Evolutionary conservation across 2,329 filamentous ascomycete genomes (phyloP).

Genomic region (Colletotrichum somersetense): DNA sequence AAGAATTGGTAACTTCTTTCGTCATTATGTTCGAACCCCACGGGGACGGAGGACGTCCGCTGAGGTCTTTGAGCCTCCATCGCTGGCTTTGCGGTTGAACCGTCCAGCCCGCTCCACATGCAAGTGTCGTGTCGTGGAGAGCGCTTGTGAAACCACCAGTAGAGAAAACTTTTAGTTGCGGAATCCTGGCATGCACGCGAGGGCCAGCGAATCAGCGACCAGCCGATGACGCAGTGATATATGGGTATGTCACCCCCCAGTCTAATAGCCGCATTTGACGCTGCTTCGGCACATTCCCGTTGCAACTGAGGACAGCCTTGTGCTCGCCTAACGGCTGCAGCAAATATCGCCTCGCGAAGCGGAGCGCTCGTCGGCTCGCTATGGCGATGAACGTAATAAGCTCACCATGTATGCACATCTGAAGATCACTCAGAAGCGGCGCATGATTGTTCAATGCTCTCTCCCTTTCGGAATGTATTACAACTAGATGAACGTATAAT

Average conservation of each 20-base stretch:
- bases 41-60: constrained; percentile 5
- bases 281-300: constrained; percentile 5
- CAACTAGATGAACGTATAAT: constrained; percentile 39
- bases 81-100: constrained; percentile 1
- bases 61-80: constrained; percentile 15
- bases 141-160: constrained; percentile 8
- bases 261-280: constrained; percentile 22
- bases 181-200: constrained; percentile 23
- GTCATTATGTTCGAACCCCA: neutral
- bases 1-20: neutral
- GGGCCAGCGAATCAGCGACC: constrained; percentile 32
- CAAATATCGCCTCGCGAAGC: neutral
- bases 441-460: constrained; percentile 27
- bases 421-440: neutral
- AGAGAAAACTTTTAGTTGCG: constrained; percentile 34
- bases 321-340: neutral
- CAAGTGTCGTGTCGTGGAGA: neutral
- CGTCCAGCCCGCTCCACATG: constrained; percentile 12
- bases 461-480: constrained; percentile 36
- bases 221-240: constrained; percentile 34
- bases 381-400: neutral
- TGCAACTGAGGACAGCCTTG: constrained; percentile 12
- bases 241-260: constrained; percentile 20
- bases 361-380: neutral
- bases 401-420: too few species aligned